Evolutionary conservation across 2,329 filamentous ascomycete species (phyloP).

Genomic region (Colletotrichum caudatum): DNA sequence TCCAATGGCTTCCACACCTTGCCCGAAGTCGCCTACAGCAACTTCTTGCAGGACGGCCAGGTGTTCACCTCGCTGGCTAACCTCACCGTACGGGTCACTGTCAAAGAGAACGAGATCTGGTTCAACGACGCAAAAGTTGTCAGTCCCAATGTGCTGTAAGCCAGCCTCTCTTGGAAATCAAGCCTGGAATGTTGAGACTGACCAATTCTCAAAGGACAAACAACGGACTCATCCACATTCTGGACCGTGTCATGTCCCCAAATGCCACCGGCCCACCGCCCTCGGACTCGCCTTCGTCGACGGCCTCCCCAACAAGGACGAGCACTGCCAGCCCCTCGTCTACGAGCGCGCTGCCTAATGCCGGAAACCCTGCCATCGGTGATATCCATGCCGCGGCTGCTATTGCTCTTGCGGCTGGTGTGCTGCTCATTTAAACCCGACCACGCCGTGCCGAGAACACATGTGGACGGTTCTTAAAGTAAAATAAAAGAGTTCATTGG

Average conservation of each 20-base stretch:
- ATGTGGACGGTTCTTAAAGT: no score
- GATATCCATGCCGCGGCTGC: slow-evolving; percentile 21
- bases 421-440: slow-evolving; percentile 11
- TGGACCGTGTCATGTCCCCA: slow-evolving; percentile 44
- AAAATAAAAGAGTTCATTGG: neutral
- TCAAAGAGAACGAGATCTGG: slow-evolving; percentile 43
- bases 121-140: slow-evolving; percentile 46
- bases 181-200: neutral
- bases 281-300: slow-evolving; percentile 11
- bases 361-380: slow-evolving; percentile 3
- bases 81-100: slow-evolving; percentile 42
- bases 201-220: slow-evolving; percentile 40
- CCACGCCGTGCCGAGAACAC: no score
- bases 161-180: neutral
- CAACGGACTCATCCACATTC: slow-evolving; percentile 45
- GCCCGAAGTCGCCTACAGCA: slow-evolving; percentile 41
- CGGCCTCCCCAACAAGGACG: slow-evolving; percentile 7
- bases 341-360: slow-evolving; percentile 13
- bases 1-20: slow-evolving; percentile 43
- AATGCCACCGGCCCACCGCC: slow-evolving; percentile 24
- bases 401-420: slow-evolving; percentile 27
- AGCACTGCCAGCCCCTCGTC: slow-evolving; percentile 6
- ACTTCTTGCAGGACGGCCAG: slow-evolving; percentile 43
- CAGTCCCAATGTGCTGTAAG: slow-evolving; percentile 44
- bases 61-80: slow-evolving; percentile 38